A percentile compares a stretch with the other conserved stretches of the same genome.
Evolutionary conservation across 768 basidiomycete genomes (phyloP).

Genomic region (Auriculariales sp.): DNA sequence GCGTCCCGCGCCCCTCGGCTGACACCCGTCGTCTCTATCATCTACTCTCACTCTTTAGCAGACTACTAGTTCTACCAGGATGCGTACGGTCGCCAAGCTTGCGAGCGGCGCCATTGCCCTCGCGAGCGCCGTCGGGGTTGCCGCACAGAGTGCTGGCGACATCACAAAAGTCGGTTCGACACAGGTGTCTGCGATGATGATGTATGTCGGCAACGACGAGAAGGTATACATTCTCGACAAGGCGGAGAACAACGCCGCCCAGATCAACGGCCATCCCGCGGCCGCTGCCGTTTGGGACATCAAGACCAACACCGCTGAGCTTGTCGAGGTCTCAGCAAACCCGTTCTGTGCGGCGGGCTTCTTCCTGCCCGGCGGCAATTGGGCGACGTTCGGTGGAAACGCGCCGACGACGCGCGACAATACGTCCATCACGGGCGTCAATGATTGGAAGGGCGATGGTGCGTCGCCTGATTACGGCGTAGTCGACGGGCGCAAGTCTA

Average conservation of each 20-base stretch:
- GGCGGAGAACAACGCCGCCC: constrained; percentile 57
- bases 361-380: constrained; percentile 72
- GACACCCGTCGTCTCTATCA: too few relatives aligned
- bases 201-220: constrained; percentile 66
- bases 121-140: too few relatives aligned
- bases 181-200: constrained; percentile 47
- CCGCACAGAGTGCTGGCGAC: constrained; percentile 19
- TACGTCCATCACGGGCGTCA: constrained; percentile 38
- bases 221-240: constrained; percentile 92
- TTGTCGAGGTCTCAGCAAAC: constrained; percentile 65
- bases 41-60: too few relatives aligned
- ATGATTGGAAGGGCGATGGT: constrained; percentile 21
- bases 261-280: constrained; percentile 54
- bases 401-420: constrained; percentile 59
- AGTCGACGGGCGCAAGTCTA: constrained; percentile 65
- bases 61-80: too few relatives aligned
- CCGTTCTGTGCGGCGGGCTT: constrained; percentile 72
- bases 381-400: constrained; percentile 63
- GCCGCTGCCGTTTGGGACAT: constrained; percentile 69
- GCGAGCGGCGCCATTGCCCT: too few relatives aligned
- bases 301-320: constrained; percentile 34
- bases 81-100: too few relatives aligned
- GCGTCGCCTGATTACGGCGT: constrained; percentile 55
- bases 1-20: too few relatives aligned
- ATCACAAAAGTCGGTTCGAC: constrained; percentile 61